Evolutionary conservation across 1,284 basidiomycete genomes (phyloP).

Genomic region (Cutaneotrichosporon mucoides): DNA sequence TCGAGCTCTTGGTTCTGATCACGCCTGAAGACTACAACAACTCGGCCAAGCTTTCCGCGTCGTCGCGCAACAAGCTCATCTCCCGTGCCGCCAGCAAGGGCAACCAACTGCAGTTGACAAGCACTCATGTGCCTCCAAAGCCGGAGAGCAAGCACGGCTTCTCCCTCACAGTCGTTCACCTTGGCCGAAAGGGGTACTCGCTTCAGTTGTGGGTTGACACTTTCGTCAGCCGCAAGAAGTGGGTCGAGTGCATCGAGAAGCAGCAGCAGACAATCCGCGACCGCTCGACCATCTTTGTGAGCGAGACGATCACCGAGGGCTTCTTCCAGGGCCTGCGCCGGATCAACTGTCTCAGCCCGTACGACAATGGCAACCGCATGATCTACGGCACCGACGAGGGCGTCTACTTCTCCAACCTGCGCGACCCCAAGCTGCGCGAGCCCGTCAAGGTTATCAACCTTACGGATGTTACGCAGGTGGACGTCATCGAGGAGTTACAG

Average conservation of each 20-base stretch:
- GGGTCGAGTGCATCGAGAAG: constrained; percentile 87
- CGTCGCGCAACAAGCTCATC: constrained; percentile 49
- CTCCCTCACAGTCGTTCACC: constrained; percentile 86
- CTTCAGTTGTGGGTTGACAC: constrained; percentile 91
- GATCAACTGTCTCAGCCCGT: constrained; percentile 93
- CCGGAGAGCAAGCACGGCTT: constrained; percentile 81
- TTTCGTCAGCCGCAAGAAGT: constrained; percentile 80
- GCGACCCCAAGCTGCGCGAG: constrained; percentile 65
- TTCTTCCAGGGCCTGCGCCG: constrained; percentile 79
- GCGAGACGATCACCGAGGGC: constrained; percentile 75
- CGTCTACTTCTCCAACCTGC: constrained; percentile 86
- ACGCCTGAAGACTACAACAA: constrained; percentile 66
- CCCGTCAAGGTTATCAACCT: constrained; percentile 88
- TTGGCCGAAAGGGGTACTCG: constrained; percentile 89
- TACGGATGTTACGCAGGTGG: constrained; percentile 88
- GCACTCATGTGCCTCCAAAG: constrained; percentile 48
- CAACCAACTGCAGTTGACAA: background rate
- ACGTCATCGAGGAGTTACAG: constrained; percentile 94
- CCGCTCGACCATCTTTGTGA: constrained; percentile 82
- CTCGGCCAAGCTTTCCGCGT: constrained; percentile 31
- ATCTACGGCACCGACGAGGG: constrained; percentile 97
- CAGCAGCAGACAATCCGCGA: constrained; percentile 84
- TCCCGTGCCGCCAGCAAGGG: constrained; percentile 16
- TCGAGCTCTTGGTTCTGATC: constrained; percentile 84
- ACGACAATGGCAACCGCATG: constrained; percentile 77